A percentile compares a stretch with the other conserved stretches of the same genome.
Evolutionary conservation across 495 filamentous ascomycete genomes (phyloP).

Genomic region (Aspergillus haitiensis): DNA sequence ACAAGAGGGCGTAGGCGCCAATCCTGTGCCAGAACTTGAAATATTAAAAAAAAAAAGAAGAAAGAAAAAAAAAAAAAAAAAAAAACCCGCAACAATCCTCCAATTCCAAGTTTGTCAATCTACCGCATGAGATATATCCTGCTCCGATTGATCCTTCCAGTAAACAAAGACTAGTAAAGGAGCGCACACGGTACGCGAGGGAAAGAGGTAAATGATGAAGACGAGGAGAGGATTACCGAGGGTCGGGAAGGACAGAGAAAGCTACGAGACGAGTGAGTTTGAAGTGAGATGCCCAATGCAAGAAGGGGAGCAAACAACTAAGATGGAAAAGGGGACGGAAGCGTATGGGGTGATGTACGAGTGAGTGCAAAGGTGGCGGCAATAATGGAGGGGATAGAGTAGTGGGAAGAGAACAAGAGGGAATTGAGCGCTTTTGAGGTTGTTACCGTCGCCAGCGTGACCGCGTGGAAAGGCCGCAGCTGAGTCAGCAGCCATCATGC

Average conservation of each 20-base stretch:
- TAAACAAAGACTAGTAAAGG: constrained; percentile 25
- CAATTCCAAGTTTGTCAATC: constrained; percentile 20
- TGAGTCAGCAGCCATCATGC: neutral
- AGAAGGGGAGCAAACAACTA: constrained; percentile 18
- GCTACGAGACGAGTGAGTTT: constrained; percentile 18
- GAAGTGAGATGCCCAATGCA: constrained; percentile 1
- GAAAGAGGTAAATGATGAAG: neutral
- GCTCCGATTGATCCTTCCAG: constrained; percentile 25
- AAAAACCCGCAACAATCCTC: constrained; percentile 29
- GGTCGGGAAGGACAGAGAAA: constrained; percentile 14
- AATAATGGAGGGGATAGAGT: constrained; percentile 6
- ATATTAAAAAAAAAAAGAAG: constrained; percentile 23
- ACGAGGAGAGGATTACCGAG: constrained; percentile 15
- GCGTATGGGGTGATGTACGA: constrained; percentile 5
- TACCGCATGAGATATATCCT: constrained; percentile 27
- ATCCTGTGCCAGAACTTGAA: constrained; percentile 24
- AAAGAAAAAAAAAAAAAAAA: constrained; percentile 20
- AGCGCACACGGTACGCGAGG: constrained; percentile 11
- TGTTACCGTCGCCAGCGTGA: neutral
- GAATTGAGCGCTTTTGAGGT: neutral
- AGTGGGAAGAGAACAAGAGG: constrained; percentile 4
- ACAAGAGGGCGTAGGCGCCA: constrained; percentile 33
- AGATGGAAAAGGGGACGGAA: constrained; percentile 7
- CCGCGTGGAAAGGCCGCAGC: neutral
- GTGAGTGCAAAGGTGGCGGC: neutral